Evolutionary conservation across 371 early-diverging fungal species (phyloP).

Genomic region (Synchytrium microbalum): DNA sequence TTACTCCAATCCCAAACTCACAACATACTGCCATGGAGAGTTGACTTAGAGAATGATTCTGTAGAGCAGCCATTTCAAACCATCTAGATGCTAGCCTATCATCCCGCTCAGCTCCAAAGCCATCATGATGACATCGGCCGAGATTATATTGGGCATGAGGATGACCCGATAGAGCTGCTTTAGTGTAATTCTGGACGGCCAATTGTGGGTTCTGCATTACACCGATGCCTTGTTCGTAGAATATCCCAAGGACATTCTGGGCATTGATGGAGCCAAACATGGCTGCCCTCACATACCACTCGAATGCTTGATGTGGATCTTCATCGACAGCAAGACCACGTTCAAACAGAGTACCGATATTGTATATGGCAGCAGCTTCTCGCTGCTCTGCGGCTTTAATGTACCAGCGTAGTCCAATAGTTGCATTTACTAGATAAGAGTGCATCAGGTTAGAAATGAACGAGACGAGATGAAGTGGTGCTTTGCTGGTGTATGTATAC

Average conservation of each 20-base stretch:
- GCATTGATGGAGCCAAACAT: constrained; percentile 72
- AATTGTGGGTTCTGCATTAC: constrained; percentile 41
- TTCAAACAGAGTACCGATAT: constrained; percentile 46
- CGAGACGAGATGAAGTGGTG: neutral
- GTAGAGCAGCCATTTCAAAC: constrained; percentile 48
- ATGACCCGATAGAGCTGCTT: constrained; percentile 60
- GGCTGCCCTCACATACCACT: constrained; percentile 77
- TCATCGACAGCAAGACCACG: constrained; percentile 39
- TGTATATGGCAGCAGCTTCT: constrained; percentile 35
- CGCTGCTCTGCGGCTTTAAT: constrained; percentile 39
- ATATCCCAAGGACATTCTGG: constrained; percentile 78
- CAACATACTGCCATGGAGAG: constrained; percentile 75
- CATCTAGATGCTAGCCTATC: constrained; percentile 57
- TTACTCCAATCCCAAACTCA: constrained; percentile 65
- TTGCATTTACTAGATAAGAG: constrained; percentile 13
- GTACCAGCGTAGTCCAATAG: constrained; percentile 34
- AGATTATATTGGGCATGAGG: constrained; percentile 78
- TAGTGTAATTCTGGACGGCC: constrained; percentile 64
- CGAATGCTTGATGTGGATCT: constrained; percentile 26
- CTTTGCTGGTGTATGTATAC: neutral
- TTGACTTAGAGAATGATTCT: constrained; percentile 54
- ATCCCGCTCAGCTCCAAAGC: constrained; percentile 65
- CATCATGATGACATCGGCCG: constrained; percentile 83
- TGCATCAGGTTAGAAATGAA: too few relatives aligned
- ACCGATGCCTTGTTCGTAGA: constrained; percentile 71